Conservation (phyloP, 257 asterid genomes). For the Solanum neorickii region DNA sequence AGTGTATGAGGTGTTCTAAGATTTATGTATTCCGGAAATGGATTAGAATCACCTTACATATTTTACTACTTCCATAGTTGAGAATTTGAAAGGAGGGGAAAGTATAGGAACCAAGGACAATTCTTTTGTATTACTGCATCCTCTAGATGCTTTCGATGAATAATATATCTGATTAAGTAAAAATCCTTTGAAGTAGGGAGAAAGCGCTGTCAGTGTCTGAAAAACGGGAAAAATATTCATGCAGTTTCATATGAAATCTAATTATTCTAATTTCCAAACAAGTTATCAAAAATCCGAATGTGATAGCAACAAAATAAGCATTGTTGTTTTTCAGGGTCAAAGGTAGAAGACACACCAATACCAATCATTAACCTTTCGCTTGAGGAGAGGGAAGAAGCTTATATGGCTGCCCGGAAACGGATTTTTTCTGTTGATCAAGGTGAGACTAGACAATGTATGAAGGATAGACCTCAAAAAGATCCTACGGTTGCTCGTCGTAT, state of each 20-base stretch:
- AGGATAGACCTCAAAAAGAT: constrained; percentile 65
- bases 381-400: constrained; percentile 68
- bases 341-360: not conserved
- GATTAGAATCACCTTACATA: not conserved
- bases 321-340: not conserved
- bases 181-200: not conserved
- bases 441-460: constrained; percentile 18
- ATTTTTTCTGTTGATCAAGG: constrained; percentile 42
- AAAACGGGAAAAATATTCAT: not conserved
- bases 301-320: not conserved
- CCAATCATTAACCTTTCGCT: constrained; percentile 32
- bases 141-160: not conserved
- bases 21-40: not conserved
- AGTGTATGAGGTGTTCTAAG: not conserved
- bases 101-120: not conserved
- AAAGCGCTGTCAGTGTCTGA: not conserved
- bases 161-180: not conserved
- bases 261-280: not conserved
- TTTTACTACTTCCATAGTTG: not conserved
- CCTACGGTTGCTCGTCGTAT: constrained; percentile 84
- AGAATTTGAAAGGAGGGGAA: not conserved
- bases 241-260: not conserved
- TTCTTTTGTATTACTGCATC: not conserved
- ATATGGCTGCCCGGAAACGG: constrained; percentile 62
- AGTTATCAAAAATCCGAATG: not conserved